Base-by-base conservation (phyloP, 2,329 filamentous ascomycete species). In the Colletotrichum godetiae region DNA sequence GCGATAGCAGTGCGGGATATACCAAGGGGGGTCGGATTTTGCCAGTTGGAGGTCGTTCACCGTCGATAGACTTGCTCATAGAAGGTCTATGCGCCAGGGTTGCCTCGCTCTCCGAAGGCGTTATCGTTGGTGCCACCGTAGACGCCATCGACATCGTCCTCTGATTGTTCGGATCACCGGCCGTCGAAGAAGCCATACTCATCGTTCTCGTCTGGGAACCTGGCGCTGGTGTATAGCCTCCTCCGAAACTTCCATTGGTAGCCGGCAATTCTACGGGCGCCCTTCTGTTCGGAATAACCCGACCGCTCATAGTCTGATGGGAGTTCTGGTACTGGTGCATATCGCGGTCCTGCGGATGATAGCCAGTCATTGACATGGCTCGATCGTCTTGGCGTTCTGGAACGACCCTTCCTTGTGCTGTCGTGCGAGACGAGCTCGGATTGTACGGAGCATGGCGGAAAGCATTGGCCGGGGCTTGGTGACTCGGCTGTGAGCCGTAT, bases 61-160 rank as follows among this genome's bases (percentile, higher is more conserved):
- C 81, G 76, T 90, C 84, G 74, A 87, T 83, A 77, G 87, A 89
- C 83, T 86, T 86, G 80, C 86, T 88, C 75, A 89, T 86, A 24
- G 91, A 92, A 69, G 90, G 86, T 60, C 88, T 85, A 82, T 91
- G 85, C 76, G 84, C 83, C 76, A 87, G 81, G 76, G 86, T 83
- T 85, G 85, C 64, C n/a, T 79, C 84, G 65, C 82, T 82, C n/a
- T 93, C 89, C 10, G 91, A 89, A 8, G 92, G 87, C 1, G 90
- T 88, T 70, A 95, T 89, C 1, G 93, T 95, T 11, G 92, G 88
- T 4, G 90, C 90, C 68, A 95, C 88, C 10, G 93, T 95, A 27
- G 95, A 98, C 37, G 95, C 95, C 94, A 98, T 97, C 1, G 95
- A 98, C 92, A 98, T 95, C 56, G 94, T 93, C 71, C 95, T 88